These are phyloP conservation scores for Diaporthe sp. DNA, from an alignment of 2,329 filamentous ascomycete genomes.

Conservation along the genomic window DNA sequence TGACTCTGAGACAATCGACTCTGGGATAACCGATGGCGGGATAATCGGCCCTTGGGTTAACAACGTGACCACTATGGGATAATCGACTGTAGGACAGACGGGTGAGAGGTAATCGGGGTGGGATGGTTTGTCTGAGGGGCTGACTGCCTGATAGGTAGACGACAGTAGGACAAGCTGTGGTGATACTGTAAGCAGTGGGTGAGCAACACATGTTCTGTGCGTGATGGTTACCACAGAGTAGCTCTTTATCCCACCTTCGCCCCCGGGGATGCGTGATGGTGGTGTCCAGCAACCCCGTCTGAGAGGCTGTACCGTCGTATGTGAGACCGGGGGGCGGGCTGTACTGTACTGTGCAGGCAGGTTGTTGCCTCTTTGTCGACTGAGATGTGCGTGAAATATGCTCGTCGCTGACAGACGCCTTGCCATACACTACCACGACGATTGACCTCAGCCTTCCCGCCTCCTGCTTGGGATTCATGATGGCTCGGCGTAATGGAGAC, in stretches of 20 bases:
- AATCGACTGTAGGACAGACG: not conserved
- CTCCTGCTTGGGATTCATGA: not conserved
- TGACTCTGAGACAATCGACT: not conserved
- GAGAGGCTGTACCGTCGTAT: slow-evolving; percentile 27
- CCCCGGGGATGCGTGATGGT: slow-evolving; percentile 20
- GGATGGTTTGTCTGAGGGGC: not conserved
- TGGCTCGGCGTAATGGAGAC: slow-evolving; percentile 1
- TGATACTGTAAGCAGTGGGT: not conserved
- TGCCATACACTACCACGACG: not conserved
- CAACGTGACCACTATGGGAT: not conserved
- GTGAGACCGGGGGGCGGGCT: slow-evolving; percentile 4
- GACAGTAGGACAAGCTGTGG: not conserved
- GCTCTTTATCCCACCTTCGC: slow-evolving; percentile 20
- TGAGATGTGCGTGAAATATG: not conserved
- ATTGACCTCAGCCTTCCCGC: not conserved
- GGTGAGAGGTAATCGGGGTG: not conserved
- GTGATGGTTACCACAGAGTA: not conserved
- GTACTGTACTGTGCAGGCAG: slow-evolving; percentile 3
- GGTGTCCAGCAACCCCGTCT: slow-evolving; percentile 28
- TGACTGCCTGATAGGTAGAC: not conserved
- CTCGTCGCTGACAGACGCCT: slow-evolving; percentile 3
- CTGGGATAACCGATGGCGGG: no score
- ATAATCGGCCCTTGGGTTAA: not conserved
- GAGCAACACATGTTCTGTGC: not conserved
- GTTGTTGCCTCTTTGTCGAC: not conserved